phyloP scores from a whole-genome alignment of 2,329 filamentous ascomycete species.

The Ophiosphaerella narmari region DNA sequence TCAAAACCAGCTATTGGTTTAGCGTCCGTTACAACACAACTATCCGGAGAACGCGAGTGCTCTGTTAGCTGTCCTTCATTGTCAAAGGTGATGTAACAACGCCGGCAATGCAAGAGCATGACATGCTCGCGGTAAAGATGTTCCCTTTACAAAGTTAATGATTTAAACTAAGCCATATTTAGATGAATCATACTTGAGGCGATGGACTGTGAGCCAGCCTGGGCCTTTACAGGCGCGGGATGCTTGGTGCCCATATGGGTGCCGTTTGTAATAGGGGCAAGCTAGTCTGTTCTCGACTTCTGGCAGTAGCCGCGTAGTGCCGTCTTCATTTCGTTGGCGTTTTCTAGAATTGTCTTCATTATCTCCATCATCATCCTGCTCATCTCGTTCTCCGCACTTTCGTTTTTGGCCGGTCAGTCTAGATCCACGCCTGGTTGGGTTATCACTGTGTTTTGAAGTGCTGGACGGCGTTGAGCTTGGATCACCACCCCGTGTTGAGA shows the following conservation, averaged over 20 bases:
- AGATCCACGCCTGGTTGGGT: too few species aligned
- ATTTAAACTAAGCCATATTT: neutral
- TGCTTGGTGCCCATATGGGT: neutral
- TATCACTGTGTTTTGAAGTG: too few species aligned
- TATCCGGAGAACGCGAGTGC: neutral
- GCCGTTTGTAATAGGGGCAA: neutral
- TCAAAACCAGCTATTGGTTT: slow-evolving; percentile 3
- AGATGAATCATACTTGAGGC: neutral
- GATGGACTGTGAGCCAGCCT: neutral
- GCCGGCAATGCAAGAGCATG: slow-evolving; percentile 3
- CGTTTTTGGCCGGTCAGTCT: too few species aligned
- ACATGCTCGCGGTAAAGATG: slow-evolving; percentile 10
- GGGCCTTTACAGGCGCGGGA: neutral
- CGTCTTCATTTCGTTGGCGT: neutral
- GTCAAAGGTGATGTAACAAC: slow-evolving; percentile 5
- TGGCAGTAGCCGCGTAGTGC: neutral
- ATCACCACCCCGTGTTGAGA: too few species aligned
- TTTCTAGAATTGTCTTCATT: neutral
- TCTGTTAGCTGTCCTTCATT: slow-evolving; percentile 2
- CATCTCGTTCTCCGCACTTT: too few species aligned
- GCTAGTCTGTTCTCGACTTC: neutral
- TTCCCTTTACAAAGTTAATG: neutral
- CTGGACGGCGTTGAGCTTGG: too few species aligned
- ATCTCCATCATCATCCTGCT: too few species aligned
- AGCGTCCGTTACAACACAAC: neutral